Evolutionary conservation across 1,284 basidiomycete genomes (phyloP).

Genomic region (Athelia psychrophila): DNA sequence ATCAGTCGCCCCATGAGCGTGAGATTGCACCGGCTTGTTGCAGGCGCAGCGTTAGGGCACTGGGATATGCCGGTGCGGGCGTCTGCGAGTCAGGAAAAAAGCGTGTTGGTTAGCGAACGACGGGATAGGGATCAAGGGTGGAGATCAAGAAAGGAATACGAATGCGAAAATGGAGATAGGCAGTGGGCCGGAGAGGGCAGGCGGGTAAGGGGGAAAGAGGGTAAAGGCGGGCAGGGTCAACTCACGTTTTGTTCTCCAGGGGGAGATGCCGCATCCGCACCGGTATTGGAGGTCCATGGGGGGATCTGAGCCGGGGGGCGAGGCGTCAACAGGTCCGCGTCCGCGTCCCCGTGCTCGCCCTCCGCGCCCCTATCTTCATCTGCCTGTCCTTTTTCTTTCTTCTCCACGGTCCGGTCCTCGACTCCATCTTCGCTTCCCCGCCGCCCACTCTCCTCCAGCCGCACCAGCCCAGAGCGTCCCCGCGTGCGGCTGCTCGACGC

Average conservation of each 20-base stretch:
- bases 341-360: neutral
- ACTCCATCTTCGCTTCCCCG: neutral
- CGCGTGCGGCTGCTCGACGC: neutral
- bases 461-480: neutral
- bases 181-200: neutral
- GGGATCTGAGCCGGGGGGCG: neutral
- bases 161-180: too few species aligned
- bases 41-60: conserved; percentile 5
- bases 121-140: too few species aligned
- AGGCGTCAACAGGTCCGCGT: neutral
- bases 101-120: too few species aligned
- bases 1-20: conserved; percentile 31
- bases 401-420: neutral
- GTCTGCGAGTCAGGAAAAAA: too few species aligned
- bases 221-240: neutral
- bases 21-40: conserved; percentile 29
- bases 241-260: too few species aligned
- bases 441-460: neutral
- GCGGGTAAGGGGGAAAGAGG: neutral
- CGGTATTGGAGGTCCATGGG: too few species aligned
- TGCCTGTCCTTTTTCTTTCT: neutral
- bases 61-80: neutral
- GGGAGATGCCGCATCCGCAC: too few species aligned
- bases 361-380: neutral
- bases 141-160: too few species aligned